phyloP scores from a whole-genome alignment of 1,139 yeast species.

The Saccharomyces hybrid region DNA sequence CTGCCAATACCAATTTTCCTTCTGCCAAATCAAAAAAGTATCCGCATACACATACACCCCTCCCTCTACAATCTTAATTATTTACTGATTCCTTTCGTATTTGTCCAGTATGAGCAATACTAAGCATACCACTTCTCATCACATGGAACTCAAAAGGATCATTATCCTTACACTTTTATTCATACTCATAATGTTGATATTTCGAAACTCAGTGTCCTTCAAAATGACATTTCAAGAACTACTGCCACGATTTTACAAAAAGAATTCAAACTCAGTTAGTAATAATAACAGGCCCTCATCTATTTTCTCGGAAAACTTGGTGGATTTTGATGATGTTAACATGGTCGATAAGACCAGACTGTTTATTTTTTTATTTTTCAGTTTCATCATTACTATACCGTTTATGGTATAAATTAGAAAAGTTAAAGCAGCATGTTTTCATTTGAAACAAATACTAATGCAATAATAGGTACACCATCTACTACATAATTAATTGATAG shows the following conservation, averaged over 20 bases:
- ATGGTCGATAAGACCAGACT: conserved; percentile 1
- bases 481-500: neutral
- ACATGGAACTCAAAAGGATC: neutral
- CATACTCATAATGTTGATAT: neutral
- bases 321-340: conserved; percentile 4
- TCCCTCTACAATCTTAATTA: neutral
- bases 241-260: neutral
- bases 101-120: neutral
- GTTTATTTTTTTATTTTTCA: neutral
- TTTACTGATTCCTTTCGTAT: neutral
- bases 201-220: neutral
- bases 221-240: neutral
- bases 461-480: neutral
- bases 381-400: conserved; percentile 4
- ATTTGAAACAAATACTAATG: neutral
- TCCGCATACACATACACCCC: too few relatives aligned
- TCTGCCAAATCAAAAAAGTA: neutral
- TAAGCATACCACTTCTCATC: neutral
- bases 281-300: neutral
- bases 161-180: neutral
- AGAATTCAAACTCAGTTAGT: neutral
- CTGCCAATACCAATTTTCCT: neutral
- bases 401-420: conserved; percentile 1
- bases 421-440: neutral
- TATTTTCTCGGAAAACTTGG: conserved; percentile 2